Base-by-base conservation (phyloP, 306 rosid genomes). In the Quercus alba region DNA sequence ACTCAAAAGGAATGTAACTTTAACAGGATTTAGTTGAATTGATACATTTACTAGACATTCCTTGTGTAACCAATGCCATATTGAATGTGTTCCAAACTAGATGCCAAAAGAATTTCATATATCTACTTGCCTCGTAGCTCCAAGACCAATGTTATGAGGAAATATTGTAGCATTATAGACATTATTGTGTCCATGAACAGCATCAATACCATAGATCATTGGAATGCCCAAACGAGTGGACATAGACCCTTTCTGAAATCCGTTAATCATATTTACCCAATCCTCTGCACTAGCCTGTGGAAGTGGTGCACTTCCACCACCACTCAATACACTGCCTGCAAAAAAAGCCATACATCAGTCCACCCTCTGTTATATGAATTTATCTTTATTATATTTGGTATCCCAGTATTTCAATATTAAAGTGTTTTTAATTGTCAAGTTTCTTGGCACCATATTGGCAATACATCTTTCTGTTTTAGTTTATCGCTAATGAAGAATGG, bases 111-210 rank as follows among this genome's bases (percentile, higher is more conserved):
- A 61, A 5, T 4, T 46, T 41, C 21, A 83, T 84, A 74, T 12
- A 44, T 72, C 68, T 72, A 86, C 97, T 90, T 89, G 85, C 99
- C 99, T 93, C 78, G 97, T 91, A 63, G 96, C 97, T 86, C 99
- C 98, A 77, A 95, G 97, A 49, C 97, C 99, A 63, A 93, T 79
- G 78, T 94, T 94, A 85, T 94, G 98, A 9, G 98, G 98, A 86
- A 94, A 94, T 82, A 94, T 89, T 61, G 99, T 94, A 54, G 99
- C 97, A 78, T 94, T 94, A 59, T 86, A 93, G 68, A 94, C 99
- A 79, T 91, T 93, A 81, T 94, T 94, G 89, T 94, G 97, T 75
- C 99, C 99, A 83, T 94, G 99, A 78, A 94, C 94, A 76, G 99
- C 99, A 85, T 95, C 99, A 78, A 93, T 95, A 70, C 99, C 98